Conservation (phyloP, 352 stramenopile species). For the Globisporangium sylvaticum region DNA sequence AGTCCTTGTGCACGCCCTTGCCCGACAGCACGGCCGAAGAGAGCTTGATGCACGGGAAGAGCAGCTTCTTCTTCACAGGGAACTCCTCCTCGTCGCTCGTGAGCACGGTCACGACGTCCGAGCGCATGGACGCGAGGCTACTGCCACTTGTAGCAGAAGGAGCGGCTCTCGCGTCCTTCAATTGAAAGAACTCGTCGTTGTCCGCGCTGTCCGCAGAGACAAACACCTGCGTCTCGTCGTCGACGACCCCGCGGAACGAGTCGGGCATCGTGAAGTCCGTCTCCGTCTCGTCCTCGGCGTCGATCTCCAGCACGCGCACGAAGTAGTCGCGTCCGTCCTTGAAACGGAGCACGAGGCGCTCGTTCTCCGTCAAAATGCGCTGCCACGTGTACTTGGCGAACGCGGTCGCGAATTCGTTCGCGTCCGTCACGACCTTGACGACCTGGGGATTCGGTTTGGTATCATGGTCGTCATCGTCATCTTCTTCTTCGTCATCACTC, state of each 20-base stretch:
- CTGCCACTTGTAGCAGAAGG: conserved; percentile 12
- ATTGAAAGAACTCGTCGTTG: conserved; percentile 24
- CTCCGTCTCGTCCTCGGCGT: conserved; percentile 65
- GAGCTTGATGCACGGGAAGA: conserved; percentile 88
- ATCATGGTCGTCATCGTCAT: conserved; percentile 15
- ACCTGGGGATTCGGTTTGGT: not conserved
- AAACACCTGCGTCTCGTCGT: conserved; percentile 56
- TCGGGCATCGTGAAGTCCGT: conserved; percentile 86
- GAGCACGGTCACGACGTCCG: conserved; percentile 70
- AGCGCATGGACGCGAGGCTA: conserved; percentile 38
- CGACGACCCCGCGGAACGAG: conserved; percentile 63
- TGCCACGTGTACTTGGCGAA: conserved; percentile 56
- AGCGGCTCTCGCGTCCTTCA: conserved; percentile 34
- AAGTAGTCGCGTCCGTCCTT: conserved; percentile 57
- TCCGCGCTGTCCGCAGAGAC: conserved; percentile 50
- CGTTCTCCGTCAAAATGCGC: conserved; percentile 75
- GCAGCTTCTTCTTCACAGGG: conserved; percentile 82
- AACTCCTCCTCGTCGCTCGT: conserved; percentile 88
- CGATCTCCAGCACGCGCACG: conserved; percentile 64
- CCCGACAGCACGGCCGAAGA: conserved; percentile 78
- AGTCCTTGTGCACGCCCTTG: conserved; percentile 67
- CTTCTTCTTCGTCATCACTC: conserved; percentile 7
- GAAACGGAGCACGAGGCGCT: conserved; percentile 59
- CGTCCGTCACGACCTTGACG: conserved; percentile 33
- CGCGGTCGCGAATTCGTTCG: conserved; percentile 40